A percentile compares a stretch with the other conserved stretches of the same genome.
Conservation (phyloP, 257 asterid genomes). For the Voacanga thouarsii region DNA sequence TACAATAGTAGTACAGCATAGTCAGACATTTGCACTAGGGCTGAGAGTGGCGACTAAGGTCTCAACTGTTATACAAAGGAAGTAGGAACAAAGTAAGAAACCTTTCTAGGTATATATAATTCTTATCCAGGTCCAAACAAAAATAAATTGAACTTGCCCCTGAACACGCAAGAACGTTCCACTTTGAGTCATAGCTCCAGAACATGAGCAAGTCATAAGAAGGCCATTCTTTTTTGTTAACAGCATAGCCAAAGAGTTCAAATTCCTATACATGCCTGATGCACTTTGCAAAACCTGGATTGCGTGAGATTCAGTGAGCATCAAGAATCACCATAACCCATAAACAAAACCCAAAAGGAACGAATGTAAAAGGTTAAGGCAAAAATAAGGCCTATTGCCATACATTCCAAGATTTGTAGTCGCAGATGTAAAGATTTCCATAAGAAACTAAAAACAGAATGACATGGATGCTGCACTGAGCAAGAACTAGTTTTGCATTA, state of each 20-base stretch:
- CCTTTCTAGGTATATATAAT: neutral
- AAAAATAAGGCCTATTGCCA: neutral
- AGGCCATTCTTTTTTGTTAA: conserved; percentile 77
- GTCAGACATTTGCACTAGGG: neutral
- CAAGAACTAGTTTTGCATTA: neutral
- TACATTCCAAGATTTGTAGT: neutral
- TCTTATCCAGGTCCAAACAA: neutral
- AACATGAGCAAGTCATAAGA: conserved; percentile 95
- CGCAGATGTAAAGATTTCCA: neutral
- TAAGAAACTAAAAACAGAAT: neutral
- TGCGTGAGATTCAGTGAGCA: conserved; percentile 12
- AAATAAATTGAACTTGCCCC: conserved; percentile 46
- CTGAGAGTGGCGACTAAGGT: neutral
- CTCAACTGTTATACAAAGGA: neutral
- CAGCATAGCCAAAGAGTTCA: conserved; percentile 89
- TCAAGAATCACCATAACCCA: neutral
- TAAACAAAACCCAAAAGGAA: neutral
- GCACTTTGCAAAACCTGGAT: conserved; percentile 81
- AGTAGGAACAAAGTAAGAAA: neutral
- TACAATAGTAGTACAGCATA: neutral
- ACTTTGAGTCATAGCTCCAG: conserved; percentile 98
- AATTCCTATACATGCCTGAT: conserved; percentile 89
- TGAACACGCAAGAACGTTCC: conserved; percentile 70
- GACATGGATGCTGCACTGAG: neutral
- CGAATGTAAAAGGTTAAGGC: neutral